These are phyloP conservation scores for Sanguinoderma infundibulare DNA, from an alignment of 1,284 basidiomycete genomes.

Conservation along the genomic window DNA sequence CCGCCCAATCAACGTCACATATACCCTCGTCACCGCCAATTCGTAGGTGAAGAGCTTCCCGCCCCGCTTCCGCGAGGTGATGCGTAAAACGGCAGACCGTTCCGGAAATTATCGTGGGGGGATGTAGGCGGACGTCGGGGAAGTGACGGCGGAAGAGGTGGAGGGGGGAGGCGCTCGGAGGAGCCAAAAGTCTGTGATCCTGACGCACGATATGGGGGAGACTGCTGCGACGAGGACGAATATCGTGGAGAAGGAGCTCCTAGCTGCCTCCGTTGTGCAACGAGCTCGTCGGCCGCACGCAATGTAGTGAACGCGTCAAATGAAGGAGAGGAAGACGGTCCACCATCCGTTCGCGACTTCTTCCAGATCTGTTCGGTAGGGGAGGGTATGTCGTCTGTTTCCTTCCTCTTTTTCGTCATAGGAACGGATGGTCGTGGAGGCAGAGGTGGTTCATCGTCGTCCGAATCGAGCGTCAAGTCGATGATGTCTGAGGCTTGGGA, in stretches of 20 bases:
- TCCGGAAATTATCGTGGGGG: constrained; percentile 18
- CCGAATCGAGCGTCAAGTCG: constrained; percentile 80
- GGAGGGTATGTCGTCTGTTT: constrained; percentile 52
- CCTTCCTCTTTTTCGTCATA: constrained; percentile 53
- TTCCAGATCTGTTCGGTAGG: constrained; percentile 75
- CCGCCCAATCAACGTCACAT: constrained; percentile 10
- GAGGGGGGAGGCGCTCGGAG: constrained; percentile 4
- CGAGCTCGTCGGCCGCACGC: constrained; percentile 7
- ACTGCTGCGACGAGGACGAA: constrained; percentile 13
- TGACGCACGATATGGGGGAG: constrained; percentile 7
- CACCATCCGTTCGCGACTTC: constrained; percentile 58
- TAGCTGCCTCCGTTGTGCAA: constrained; percentile 3
- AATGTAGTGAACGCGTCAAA: constrained; percentile 5
- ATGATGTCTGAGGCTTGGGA: constrained; percentile 60
- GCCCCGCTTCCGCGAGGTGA: constrained; percentile 22
- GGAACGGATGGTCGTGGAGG: constrained; percentile 16
- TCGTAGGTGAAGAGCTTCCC: constrained; percentile 24
- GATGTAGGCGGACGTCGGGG: constrained; percentile 14
- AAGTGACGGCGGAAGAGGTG: constrained; percentile 8
- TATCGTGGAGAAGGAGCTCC: constrained; percentile 16
- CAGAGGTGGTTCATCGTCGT: constrained; percentile 57
- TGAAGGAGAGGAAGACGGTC: constrained; percentile 17
- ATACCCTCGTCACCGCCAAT: constrained; percentile 25
- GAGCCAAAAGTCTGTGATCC: constrained; percentile 16
- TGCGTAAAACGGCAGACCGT: constrained; percentile 16